Percentiles rank a stretch among this genome's conserved stretches.
phyloP scores from a whole-genome alignment of 2,329 filamentous ascomycete genomes.

The Hypocreales sp. region DNA sequence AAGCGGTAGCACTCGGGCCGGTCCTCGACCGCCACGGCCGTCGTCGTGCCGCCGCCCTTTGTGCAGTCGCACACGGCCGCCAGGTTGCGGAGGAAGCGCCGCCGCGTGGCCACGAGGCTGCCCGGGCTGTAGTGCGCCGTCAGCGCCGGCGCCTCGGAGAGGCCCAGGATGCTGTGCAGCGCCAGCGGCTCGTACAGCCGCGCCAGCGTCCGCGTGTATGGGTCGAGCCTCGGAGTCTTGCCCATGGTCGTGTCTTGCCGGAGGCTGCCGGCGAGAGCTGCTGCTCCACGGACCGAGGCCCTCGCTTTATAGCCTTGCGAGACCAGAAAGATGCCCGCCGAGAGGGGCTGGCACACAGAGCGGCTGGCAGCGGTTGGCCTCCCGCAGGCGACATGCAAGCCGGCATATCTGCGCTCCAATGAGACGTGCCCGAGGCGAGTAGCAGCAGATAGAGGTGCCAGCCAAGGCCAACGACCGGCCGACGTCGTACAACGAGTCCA shows the following conservation, averaged over 20 bases:
- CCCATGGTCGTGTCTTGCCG: slow-evolving; percentile 2
- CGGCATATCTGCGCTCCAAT: too few relatives aligned
- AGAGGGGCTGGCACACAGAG: too few relatives aligned
- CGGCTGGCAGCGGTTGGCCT: too few relatives aligned
- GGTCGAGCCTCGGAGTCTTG: slow-evolving; percentile 5
- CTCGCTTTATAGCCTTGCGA: too few relatives aligned
- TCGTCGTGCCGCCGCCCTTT: slow-evolving; percentile 28
- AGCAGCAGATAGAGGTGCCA: too few relatives aligned
- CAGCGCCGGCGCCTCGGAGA: not conserved
- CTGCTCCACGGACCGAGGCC: too few relatives aligned
- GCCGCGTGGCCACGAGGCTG: slow-evolving; percentile 1
- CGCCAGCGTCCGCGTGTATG: slow-evolving; percentile 5
- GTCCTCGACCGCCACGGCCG: slow-evolving; percentile 26
- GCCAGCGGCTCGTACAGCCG: slow-evolving; percentile 9
- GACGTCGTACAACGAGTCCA: too few relatives aligned
- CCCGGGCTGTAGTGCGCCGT: not conserved
- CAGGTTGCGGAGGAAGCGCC: slow-evolving; percentile 21
- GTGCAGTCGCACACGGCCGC: slow-evolving; percentile 28
- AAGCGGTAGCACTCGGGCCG: slow-evolving; percentile 16
- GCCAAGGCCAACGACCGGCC: too few relatives aligned
- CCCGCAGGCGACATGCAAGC: too few relatives aligned
- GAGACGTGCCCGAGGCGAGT: too few relatives aligned
- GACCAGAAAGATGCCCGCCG: too few relatives aligned
- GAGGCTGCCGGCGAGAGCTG: too few relatives aligned
- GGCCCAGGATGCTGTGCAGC: slow-evolving; percentile 5